Evolutionary conservation across 768 basidiomycete genomes (phyloP), one percentile per base, ranked within the genome.

Genomic region (Pisolithus orientalis): DNA sequence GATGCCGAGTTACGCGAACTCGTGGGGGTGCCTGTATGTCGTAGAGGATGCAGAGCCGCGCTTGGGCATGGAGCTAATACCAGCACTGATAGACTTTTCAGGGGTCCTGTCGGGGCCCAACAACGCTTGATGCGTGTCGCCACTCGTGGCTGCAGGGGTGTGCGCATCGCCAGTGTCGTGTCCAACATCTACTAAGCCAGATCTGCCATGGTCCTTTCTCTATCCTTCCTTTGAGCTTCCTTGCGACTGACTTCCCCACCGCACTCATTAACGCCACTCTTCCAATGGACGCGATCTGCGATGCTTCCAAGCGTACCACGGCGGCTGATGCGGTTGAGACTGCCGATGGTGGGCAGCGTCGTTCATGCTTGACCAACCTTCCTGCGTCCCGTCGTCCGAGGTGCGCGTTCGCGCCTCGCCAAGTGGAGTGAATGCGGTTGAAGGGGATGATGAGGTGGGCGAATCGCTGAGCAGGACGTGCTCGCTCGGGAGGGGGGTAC

Each of bases 1-100:
- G 86, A 87, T 17, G 86, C 85, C 5, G 91, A 94, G 70, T 95
- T 93, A 53, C 90, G 80, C 49, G 91, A 94, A 61, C 86, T 88
- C n/a, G 80, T 79, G 40, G 82, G 86, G 24, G 84, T 92, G 66
- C 84, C 84, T 16, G 87, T 79, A 86, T 39, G 80, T 93, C 21
- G 92, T 87, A 3, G 92, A 95, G 6, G 92, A 94, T 9, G 90
- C 84, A 24, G 92, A 94, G 52, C 87, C 86, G 51, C 92, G 85
- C 68, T 94, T 93, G 34, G 85, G 79, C n/a, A 83, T 85, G 66
- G 87, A 85, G 62, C 85, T 89, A 50, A 84, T 76, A 50, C 89
- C 80, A 44, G 80, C 75, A 62, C 77, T 74, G 31, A 75, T 64
- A 13, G 80, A 75, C 49, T 87, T 90, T 75, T 83, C 87, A 10